Evolutionary conservation across 2,329 filamentous ascomycete species (phyloP).

Genomic region (Clonostachys rhizophaga): DNA sequence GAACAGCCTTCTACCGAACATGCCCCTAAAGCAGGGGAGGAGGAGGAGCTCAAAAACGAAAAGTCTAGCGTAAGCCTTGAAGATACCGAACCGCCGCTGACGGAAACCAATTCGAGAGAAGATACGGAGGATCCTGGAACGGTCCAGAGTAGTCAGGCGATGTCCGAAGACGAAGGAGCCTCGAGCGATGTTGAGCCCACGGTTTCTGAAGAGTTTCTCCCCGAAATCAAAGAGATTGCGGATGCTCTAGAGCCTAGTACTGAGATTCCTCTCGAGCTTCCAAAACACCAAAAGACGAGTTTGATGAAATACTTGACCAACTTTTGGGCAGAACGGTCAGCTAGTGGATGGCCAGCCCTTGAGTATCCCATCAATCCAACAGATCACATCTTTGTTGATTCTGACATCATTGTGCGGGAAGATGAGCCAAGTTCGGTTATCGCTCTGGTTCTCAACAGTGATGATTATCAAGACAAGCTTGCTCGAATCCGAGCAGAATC

Average conservation of each 20-base stretch:
- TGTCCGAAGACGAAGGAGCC: constrained; percentile 63
- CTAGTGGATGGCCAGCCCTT: constrained; percentile 86
- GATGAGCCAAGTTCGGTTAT: constrained; percentile 97
- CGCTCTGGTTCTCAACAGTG: constrained; percentile 83
- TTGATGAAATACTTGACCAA: constrained; percentile 94
- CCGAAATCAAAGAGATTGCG: constrained; percentile 57
- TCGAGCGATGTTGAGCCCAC: constrained; percentile 70
- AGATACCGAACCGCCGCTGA: constrained; percentile 2
- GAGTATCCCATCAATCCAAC: constrained; percentile 86
- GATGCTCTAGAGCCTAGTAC: constrained; percentile 56
- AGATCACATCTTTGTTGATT: constrained; percentile 96
- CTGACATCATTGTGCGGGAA: constrained; percentile 93
- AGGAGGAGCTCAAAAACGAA: neutral
- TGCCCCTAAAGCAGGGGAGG: constrained; percentile 1
- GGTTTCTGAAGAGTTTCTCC: constrained; percentile 63
- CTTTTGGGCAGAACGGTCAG: constrained; percentile 97
- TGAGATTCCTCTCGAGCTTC: constrained; percentile 67
- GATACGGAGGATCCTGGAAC: constrained; percentile 19
- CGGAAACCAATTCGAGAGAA: constrained; percentile 14
- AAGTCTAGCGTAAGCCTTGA: neutral
- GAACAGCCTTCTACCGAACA: constrained; percentile 7
- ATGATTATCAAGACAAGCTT: constrained; percentile 82
- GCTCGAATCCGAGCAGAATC: constrained; percentile 56
- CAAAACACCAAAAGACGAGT: constrained; percentile 89
- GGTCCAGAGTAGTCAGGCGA: constrained; percentile 40